Evolutionary conservation across 345 rosid genomes (phyloP).

Genomic region (Gossypium turneri): DNA sequence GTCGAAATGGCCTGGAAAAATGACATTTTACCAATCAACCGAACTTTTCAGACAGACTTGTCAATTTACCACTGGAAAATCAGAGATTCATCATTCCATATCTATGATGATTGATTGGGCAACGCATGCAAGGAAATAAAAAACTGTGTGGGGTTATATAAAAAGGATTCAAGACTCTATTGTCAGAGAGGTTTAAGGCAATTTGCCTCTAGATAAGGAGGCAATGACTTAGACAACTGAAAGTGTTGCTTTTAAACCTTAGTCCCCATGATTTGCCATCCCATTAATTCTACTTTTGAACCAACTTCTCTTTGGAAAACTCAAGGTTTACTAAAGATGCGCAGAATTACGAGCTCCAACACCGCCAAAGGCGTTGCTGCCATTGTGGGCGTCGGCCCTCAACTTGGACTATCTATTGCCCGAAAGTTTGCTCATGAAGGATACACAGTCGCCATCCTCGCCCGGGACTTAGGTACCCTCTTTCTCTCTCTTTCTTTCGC

Average conservation of each 20-base stretch:
- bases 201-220: background rate
- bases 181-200: background rate
- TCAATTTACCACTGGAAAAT: background rate
- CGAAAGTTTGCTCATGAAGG: slow-evolving; percentile 94
- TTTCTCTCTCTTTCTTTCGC: background rate
- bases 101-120: background rate
- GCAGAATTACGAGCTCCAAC: slow-evolving; percentile 59
- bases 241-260: too few relatives aligned
- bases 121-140: background rate
- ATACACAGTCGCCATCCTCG: slow-evolving; percentile 91
- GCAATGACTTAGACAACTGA: too few relatives aligned
- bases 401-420: slow-evolving; percentile 85
- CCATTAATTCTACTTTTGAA: background rate
- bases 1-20: slow-evolving; percentile 8
- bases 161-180: too few relatives aligned
- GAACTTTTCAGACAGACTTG: background rate
- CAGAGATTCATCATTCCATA: background rate
- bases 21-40: slow-evolving; percentile 12
- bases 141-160: background rate
- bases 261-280: too few relatives aligned
- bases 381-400: slow-evolving; percentile 92
- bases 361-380: slow-evolving; percentile 75
- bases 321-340: slow-evolving; percentile 34
- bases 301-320: slow-evolving; percentile 1
- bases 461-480: slow-evolving; percentile 76